These are phyloP conservation scores for Sanghuangporus baumii DNA, from an alignment of 1,284 basidiomycete genomes.

Conservation along the genomic window DNA sequence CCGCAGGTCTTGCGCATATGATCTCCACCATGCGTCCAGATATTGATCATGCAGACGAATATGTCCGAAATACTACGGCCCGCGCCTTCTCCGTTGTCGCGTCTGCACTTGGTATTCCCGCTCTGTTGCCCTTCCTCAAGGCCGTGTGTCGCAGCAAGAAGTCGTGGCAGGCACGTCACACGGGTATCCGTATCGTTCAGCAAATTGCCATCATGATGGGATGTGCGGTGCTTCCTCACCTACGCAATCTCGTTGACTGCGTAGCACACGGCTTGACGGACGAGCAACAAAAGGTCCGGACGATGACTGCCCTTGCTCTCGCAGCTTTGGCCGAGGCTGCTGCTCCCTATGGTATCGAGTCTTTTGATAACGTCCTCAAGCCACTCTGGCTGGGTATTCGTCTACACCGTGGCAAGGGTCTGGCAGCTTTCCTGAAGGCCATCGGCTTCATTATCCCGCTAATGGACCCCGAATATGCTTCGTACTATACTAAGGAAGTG, in stretches of 20 bases:
- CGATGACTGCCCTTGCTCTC: slow-evolving; percentile 97
- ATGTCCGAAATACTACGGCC: slow-evolving; percentile 98
- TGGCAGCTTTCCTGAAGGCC: slow-evolving; percentile 97
- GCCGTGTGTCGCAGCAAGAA: slow-evolving; percentile 99
- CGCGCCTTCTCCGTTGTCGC: slow-evolving; percentile 99
- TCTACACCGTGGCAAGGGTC: slow-evolving; percentile 95
- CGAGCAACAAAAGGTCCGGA: slow-evolving; percentile 98
- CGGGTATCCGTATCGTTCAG: slow-evolving; percentile 98
- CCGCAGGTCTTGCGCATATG: slow-evolving; percentile 99
- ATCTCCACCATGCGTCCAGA: slow-evolving; percentile 99
- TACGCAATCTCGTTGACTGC: slow-evolving; percentile 94
- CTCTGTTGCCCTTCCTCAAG: slow-evolving; percentile 95
- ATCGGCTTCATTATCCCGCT: slow-evolving; percentile 99
- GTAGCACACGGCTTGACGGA: slow-evolving; percentile 95
- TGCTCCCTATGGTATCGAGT: slow-evolving; percentile 99
- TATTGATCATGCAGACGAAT: slow-evolving; percentile 99
- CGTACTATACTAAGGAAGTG: slow-evolving; percentile 96
- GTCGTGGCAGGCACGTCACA: slow-evolving; percentile 99
- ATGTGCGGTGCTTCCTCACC: slow-evolving; percentile 95
- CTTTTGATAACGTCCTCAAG: slow-evolving; percentile 97
- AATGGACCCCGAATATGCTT: slow-evolving; percentile 99
- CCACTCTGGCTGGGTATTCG: slow-evolving; percentile 98
- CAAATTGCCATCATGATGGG: slow-evolving; percentile 99
- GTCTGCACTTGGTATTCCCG: slow-evolving; percentile 96
- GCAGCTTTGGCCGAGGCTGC: slow-evolving; percentile 96